phyloP scores from a whole-genome alignment of 2,329 filamentous ascomycete genomes.

The Sphaerulina vaccinii region DNA sequence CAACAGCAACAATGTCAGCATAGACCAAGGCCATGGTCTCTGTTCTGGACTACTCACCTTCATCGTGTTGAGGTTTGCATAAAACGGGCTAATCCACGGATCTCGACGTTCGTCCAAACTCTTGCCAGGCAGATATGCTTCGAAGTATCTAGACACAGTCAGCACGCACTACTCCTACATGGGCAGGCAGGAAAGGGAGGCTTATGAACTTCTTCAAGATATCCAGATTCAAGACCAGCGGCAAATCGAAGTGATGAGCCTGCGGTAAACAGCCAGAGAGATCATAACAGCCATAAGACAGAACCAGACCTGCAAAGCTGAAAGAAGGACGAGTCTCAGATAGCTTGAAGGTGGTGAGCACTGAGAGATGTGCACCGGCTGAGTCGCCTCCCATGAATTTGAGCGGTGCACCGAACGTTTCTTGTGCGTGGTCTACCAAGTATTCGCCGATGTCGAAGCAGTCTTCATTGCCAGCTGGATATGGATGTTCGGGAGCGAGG shows the following conservation, averaged over 20 bases:
- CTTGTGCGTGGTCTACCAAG: conserved; percentile 50
- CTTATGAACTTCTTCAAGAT: conserved; percentile 43
- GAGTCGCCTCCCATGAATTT: conserved; percentile 46
- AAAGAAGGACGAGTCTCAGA: conserved; percentile 39
- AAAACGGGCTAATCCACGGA: conserved; percentile 52
- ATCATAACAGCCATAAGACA: conserved; percentile 56
- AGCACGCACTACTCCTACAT: not conserved
- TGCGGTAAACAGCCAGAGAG: conserved; percentile 46
- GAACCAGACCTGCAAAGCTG: conserved; percentile 50
- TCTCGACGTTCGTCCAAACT: conserved; percentile 44
- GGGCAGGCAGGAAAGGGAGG: conserved; percentile 4
- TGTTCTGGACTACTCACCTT: conserved; percentile 15
- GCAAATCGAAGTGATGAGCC: conserved; percentile 41
- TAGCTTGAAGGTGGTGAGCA: conserved; percentile 50
- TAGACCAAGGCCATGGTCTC: not conserved
- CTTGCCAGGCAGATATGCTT: conserved; percentile 47
- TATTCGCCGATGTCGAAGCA: conserved; percentile 58
- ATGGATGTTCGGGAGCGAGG: conserved; percentile 60
- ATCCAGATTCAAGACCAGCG: conserved; percentile 48
- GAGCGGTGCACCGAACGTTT: conserved; percentile 43
- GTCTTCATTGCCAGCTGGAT: conserved; percentile 55
- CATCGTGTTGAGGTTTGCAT: conserved; percentile 43
- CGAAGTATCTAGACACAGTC: conserved; percentile 40
- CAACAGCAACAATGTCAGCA: conserved; percentile 2
- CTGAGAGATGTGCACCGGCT: conserved; percentile 53